Conservation (phyloP, 345 rosid genomes). For the Pistacia vera region DNA sequence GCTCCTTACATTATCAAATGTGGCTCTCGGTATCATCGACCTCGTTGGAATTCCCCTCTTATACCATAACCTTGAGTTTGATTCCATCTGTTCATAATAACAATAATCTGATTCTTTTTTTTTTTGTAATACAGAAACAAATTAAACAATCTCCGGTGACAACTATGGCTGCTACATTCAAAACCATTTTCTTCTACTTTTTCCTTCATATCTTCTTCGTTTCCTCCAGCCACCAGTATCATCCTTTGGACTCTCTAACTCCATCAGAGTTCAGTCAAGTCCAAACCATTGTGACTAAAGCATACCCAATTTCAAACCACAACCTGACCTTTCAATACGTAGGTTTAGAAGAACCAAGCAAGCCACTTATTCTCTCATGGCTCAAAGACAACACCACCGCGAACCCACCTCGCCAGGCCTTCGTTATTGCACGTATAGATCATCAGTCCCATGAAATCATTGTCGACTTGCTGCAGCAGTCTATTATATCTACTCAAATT, state of each 20-base stretch:
- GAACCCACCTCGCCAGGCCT: slow-evolving; percentile 40
- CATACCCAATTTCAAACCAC: slow-evolving; percentile 17
- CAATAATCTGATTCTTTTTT: too few species aligned
- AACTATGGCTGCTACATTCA: slow-evolving; percentile 16
- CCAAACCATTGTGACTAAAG: slow-evolving; percentile 15
- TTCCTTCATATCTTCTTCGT: slow-evolving; percentile 14
- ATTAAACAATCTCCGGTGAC: background rate
- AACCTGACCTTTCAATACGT: slow-evolving; percentile 35
- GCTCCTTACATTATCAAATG: too few species aligned
- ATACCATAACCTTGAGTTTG: too few species aligned
- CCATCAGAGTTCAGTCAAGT: slow-evolving; percentile 28
- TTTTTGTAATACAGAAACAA: too few species aligned
- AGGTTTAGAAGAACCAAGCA: slow-evolving; percentile 42
- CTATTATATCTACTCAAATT: slow-evolving; percentile 19
- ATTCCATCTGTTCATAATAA: too few species aligned
- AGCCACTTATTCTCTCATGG: slow-evolving; percentile 32
- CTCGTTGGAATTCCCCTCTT: too few species aligned
- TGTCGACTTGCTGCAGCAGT: slow-evolving; percentile 22
- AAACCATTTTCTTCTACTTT: slow-evolving; percentile 2
- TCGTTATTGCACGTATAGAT: slow-evolving; percentile 35
- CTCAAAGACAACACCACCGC: slow-evolving; percentile 14
- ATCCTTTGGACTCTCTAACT: slow-evolving; percentile 34
- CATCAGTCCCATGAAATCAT: slow-evolving; percentile 31
- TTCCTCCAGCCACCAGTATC: slow-evolving; percentile 17
- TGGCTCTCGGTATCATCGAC: too few species aligned